Percentiles rank a stretch among this genome's conserved stretches.
phyloP scores from a whole-genome alignment of 139 green algal species.

The Axilococcus clingmanii region DNA sequence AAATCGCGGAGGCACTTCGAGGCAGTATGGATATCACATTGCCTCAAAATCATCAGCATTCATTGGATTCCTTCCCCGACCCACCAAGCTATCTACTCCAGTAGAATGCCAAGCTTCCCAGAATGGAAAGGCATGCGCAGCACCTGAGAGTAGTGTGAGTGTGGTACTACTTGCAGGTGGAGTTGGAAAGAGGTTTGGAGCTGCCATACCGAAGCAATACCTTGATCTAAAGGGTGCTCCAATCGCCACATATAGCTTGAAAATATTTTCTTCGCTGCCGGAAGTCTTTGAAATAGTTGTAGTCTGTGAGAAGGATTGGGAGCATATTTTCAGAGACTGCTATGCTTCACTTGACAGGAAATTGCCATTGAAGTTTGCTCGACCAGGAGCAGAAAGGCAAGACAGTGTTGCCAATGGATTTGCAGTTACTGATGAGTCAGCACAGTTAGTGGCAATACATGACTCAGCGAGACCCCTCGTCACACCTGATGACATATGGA shows the following conservation, averaged over 20 bases:
- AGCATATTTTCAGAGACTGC: conserved; percentile 40
- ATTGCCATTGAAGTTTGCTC: conserved; percentile 65
- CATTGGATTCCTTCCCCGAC: not conserved
- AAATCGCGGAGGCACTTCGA: not conserved
- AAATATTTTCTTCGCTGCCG: conserved; percentile 74
- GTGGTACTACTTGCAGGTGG: conserved; percentile 85
- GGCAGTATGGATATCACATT: not conserved
- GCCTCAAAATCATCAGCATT: not conserved
- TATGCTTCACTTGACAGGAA: conserved; percentile 16
- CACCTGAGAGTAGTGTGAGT: conserved; percentile 43
- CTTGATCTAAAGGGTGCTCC: conserved; percentile 71
- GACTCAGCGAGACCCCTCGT: conserved; percentile 90
- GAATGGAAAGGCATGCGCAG: not conserved
- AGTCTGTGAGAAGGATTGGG: conserved; percentile 83
- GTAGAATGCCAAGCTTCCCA: not conserved
- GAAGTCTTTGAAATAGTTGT: conserved; percentile 87
- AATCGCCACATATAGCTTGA: conserved; percentile 77
- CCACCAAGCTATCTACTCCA: not conserved
- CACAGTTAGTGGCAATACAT: conserved; percentile 84
- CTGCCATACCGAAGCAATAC: conserved; percentile 96
- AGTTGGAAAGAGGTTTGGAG: conserved; percentile 77
- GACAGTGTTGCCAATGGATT: conserved; percentile 90
- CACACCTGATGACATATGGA: conserved; percentile 40
- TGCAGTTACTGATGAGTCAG: conserved; percentile 14
- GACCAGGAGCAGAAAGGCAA: conserved; percentile 85